Evolutionary conservation across 306 rosid species (phyloP).

Genomic region (Castanea crenata): DNA sequence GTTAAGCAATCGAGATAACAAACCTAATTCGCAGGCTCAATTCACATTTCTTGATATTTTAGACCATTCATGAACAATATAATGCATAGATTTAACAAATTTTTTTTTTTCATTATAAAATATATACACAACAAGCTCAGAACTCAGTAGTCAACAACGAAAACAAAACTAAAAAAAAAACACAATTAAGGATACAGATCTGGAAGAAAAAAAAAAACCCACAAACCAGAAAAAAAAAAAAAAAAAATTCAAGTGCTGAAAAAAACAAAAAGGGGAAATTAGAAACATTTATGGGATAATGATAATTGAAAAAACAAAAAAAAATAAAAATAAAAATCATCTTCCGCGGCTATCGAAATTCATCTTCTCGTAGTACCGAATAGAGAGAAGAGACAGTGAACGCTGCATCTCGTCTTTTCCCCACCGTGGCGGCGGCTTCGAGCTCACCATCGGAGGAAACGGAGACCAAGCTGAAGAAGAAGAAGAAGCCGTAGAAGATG

Average conservation of each 20-base stretch:
- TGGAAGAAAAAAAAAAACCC: conserved; percentile 18
- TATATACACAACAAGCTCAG: conserved; percentile 5
- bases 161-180: too few species aligned
- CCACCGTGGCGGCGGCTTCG: conserved; percentile 63
- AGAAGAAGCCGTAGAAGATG: conserved; percentile 23
- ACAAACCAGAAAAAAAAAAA: background rate
- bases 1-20: background rate
- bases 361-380: conserved; percentile 95
- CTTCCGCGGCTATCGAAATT: conserved; percentile 55
- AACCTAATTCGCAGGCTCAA: background rate
- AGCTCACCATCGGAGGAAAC: conserved; percentile 36
- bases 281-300: background rate
- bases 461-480: conserved; percentile 38
- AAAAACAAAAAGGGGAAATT: conserved; percentile 1
- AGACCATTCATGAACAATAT: background rate
- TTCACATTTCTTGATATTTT: too few species aligned
- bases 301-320: too few species aligned
- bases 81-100: conserved; percentile 14
- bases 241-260: conserved; percentile 1
- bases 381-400: conserved; percentile 89
- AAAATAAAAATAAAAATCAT: conserved; percentile 20
- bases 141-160: background rate
- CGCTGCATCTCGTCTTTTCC: conserved; percentile 95
- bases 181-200: conserved; percentile 33
- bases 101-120: conserved; percentile 1